phyloP scores from a whole-genome alignment of 2,329 filamentous ascomycete genomes.

The Ophiostoma angusticollis region DNA sequence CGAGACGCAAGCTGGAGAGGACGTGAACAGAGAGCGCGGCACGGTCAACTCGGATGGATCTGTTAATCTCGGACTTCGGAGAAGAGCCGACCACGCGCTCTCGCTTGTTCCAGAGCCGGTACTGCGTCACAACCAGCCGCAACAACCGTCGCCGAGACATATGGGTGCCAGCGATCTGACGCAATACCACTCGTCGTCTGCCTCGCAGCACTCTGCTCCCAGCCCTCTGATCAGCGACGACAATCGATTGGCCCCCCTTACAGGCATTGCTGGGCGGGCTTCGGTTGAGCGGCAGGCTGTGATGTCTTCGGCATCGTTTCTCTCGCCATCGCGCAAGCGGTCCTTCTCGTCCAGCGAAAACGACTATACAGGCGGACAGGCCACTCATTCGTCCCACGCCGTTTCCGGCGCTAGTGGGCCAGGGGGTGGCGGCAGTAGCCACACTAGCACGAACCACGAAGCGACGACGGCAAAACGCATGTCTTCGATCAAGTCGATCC shows the following conservation, averaged over 20 bases:
- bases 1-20: neutral
- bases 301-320: conserved; percentile 46
- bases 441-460: conserved; percentile 25
- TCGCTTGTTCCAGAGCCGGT: conserved; percentile 35
- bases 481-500: conserved; percentile 63
- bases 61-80: conserved; percentile 46
- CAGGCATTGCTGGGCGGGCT: conserved; percentile 25
- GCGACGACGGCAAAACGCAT: conserved; percentile 48
- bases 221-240: conserved; percentile 29
- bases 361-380: conserved; percentile 22
- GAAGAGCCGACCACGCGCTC: conserved; percentile 31
- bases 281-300: conserved; percentile 41
- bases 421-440: conserved; percentile 2
- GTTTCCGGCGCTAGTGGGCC: neutral
- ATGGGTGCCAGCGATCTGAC: conserved; percentile 30
- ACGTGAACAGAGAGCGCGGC: conserved; percentile 32
- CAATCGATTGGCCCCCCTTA: conserved; percentile 45
- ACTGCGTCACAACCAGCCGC: conserved; percentile 24
- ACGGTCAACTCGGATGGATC: conserved; percentile 51
- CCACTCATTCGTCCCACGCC: neutral
- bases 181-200: conserved; percentile 35
- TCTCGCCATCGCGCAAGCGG: conserved; percentile 49
- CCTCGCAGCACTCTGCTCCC: conserved; percentile 14
- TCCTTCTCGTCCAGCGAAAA: conserved; percentile 51
- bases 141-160: conserved; percentile 29